Evolutionary conservation across 2,329 filamentous ascomycete genomes (phyloP).

Genomic region (Fusarium pseudocircinatum): DNA sequence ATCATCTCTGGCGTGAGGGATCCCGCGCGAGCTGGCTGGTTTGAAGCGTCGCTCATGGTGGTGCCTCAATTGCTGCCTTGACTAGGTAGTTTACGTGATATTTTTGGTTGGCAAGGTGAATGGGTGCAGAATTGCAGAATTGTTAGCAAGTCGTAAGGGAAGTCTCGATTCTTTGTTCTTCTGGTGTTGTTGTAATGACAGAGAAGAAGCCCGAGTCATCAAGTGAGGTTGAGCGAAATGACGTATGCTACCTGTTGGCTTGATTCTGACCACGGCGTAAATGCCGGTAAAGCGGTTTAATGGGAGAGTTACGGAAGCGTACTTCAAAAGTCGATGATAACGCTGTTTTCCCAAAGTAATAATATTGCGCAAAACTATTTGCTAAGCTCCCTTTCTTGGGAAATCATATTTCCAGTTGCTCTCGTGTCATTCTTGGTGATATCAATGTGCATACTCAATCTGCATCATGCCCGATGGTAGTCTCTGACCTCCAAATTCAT

Average conservation of each 20-base stretch:
- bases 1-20: conserved; percentile 70
- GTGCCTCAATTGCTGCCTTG: not conserved
- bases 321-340: no score
- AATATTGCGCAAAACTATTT: not conserved
- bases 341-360: not conserved
- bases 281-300: not conserved
- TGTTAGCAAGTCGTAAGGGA: not conserved
- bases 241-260: conserved; percentile 9
- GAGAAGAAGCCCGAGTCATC: not conserved
- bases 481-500: not conserved
- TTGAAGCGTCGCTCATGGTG: conserved; percentile 28
- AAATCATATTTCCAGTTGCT: not conserved
- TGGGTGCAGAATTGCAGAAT: not conserved
- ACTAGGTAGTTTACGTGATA: no score
- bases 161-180: not conserved
- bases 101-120: not conserved
- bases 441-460: not conserved
- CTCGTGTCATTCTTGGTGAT: not conserved
- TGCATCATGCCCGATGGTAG: not conserved
- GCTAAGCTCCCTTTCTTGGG: not conserved
- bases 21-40: conserved; percentile 11
- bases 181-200: not conserved
- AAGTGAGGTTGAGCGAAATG: conserved; percentile 11
- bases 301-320: not conserved
- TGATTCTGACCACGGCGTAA: not conserved